Evolutionary conservation across 257 asterid genomes (phyloP).

Genomic region (Pogostemon cablin): DNA sequence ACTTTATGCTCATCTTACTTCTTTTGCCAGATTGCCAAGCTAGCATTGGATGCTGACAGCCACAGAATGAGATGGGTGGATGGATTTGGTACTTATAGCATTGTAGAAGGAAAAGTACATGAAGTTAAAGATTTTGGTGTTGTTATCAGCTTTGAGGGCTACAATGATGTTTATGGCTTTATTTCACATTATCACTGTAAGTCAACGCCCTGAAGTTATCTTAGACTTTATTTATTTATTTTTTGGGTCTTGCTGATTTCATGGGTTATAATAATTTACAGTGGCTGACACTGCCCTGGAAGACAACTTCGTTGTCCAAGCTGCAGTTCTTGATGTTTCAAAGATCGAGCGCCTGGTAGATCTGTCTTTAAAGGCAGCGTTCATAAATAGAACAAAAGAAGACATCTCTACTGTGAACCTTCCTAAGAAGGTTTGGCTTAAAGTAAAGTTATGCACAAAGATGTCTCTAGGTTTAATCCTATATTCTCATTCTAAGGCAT

Average conservation of each 20-base stretch:
- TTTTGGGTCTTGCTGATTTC: slow-evolving; percentile 17
- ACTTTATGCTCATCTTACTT: slow-evolving; percentile 24
- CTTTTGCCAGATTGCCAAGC: slow-evolving; percentile 68
- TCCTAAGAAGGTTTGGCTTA: slow-evolving; percentile 58
- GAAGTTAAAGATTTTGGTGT: slow-evolving; percentile 83
- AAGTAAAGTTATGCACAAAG: slow-evolving; percentile 3
- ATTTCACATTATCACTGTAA: slow-evolving; percentile 85
- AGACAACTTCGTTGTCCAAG: slow-evolving; percentile 56
- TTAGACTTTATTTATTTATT: background rate
- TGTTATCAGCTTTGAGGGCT: slow-evolving; percentile 72
- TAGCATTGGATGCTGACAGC: slow-evolving; percentile 53
- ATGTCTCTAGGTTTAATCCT: slow-evolving; percentile 20
- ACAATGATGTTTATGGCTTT: slow-evolving; percentile 73
- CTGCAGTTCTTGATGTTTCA: slow-evolving; percentile 88
- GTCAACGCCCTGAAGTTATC: slow-evolving; percentile 35
- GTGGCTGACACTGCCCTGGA: slow-evolving; percentile 67
- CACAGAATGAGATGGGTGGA: slow-evolving; percentile 58
- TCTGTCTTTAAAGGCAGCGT: slow-evolving; percentile 77
- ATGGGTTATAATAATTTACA: slow-evolving; percentile 41
- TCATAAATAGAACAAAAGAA: slow-evolving; percentile 48
- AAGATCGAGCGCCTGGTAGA: slow-evolving; percentile 87
- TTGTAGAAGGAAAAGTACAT: slow-evolving; percentile 74
- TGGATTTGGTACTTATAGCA: slow-evolving; percentile 59
- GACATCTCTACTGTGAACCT: slow-evolving; percentile 41
- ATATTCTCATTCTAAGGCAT: slow-evolving; percentile 9